Base-by-base conservation (phyloP, 352 stramenopile genomes). In the Peronospora farinosa region DNA sequence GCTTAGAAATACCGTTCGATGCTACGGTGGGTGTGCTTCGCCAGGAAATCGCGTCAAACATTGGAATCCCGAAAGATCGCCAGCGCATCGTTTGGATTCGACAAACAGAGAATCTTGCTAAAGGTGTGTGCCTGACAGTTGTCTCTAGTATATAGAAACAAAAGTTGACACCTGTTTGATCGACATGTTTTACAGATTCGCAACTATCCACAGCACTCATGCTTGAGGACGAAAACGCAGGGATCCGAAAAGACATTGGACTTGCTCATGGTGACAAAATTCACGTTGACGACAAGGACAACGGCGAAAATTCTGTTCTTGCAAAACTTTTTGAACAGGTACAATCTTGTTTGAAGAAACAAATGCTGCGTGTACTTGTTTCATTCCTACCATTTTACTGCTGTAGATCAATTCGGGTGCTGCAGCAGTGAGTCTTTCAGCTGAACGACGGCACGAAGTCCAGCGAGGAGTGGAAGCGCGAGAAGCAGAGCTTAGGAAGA, bases 61-160 rank as follows among this genome's bases (percentile, higher is more conserved):
- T 92, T 54, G 84, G 84, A 23, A 90, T 95, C 25, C 84, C 84
- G 11, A 76, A 88, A 46, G 47, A 56, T 45, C 75, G 74, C n/a
- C 84, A 95, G 48, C 82, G 76, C n/a, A 90, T 95, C 47, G 81
- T 95, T 25, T 95, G 84, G 84, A 91, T 95, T 63, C 79, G 80
- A 11, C 80, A 91, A 49, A 92, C 72, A 36, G 79, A 95, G 32
- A 70, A 92, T 47, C 80, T 90, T 40, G 78, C 84, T 15, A 88
- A 84, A 55, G 84, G 84, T 94, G 54, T 7, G 58, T 40, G 27
- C 13, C 32, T 16, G 10, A 47, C 4, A 10, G 7, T 25, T 52
- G 28, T 19, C 7, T 44, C 4, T 41, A 35, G 28, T 36, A 52
- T 10, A 15, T 25, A 23, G 16, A 21, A 38, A 25, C 6, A 8